Percentiles rank a stretch among this genome's conserved stretches.
Evolutionary conservation across 2,329 filamentous ascomycete genomes (phyloP).

Genomic region (Graphilbum fragrans): DNA sequence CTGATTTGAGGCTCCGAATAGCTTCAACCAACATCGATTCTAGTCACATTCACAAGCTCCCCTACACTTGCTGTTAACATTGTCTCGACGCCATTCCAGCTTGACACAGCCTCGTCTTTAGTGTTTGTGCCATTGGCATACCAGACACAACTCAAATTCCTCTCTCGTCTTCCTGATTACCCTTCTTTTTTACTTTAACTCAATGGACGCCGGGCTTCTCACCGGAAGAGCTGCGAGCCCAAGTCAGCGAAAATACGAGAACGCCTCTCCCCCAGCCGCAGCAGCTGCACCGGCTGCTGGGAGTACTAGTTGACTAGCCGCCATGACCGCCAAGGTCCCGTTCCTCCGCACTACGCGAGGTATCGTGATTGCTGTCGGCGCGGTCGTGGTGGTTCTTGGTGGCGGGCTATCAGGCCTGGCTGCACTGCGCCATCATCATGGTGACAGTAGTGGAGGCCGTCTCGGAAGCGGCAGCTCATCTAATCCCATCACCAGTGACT

Average conservation of each 20-base stretch:
- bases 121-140: too few species aligned
- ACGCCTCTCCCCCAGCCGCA: neutral
- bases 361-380: slow-evolving; percentile 14
- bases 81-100: too few species aligned
- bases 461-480: neutral
- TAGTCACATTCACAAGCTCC: too few species aligned
- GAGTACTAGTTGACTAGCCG: neutral
- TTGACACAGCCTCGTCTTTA: too few species aligned
- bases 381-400: slow-evolving; percentile 20
- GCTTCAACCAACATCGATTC: too few species aligned
- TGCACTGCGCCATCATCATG: slow-evolving; percentile 14
- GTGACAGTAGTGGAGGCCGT: neutral
- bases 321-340: slow-evolving; percentile 8
- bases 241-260: neutral
- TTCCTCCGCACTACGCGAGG: slow-evolving; percentile 19
- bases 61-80: too few species aligned
- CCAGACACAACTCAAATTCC: too few species aligned
- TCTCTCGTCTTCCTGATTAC: neutral
- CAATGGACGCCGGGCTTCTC: neutral
- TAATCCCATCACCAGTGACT: slow-evolving; percentile 24
- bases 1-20: too few species aligned
- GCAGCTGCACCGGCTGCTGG: neutral
- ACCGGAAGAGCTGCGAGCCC: neutral
- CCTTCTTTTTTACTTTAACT: neutral
- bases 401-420: slow-evolving; percentile 22